Evolutionary conservation across 305 asterid species (phyloP).

Genomic region (Fraxinus latifolia): DNA sequence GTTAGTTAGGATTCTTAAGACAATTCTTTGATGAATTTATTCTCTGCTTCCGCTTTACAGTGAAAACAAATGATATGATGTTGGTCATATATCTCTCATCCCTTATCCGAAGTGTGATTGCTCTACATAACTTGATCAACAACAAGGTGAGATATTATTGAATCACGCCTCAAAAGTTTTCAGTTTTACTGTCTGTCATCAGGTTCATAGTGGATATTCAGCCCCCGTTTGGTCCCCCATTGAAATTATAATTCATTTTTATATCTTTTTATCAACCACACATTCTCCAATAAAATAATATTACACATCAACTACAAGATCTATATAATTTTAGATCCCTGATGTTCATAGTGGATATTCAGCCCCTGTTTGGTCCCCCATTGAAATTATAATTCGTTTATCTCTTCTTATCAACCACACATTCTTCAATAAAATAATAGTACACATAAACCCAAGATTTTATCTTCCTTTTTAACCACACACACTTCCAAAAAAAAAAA

Average conservation of each 20-base stretch:
- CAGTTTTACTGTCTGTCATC: background rate
- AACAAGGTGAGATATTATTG: slow-evolving; percentile 58
- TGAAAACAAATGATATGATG: slow-evolving; percentile 96
- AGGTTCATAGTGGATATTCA: background rate
- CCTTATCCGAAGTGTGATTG: slow-evolving; percentile 81
- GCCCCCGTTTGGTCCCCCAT: no score
- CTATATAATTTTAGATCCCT: background rate
- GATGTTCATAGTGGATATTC: background rate
- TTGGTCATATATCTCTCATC: slow-evolving; percentile 87
- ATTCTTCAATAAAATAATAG: no score
- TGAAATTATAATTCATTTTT: no score
- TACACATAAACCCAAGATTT: no score
- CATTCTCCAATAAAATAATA: no score
- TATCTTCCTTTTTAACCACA: no score
- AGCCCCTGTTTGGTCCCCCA: no score
- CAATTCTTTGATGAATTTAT: background rate
- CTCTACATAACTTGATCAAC: slow-evolving; percentile 89
- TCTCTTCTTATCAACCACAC: no score
- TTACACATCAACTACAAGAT: background rate
- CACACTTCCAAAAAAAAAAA: no score
- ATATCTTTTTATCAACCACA: no score
- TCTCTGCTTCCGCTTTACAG: slow-evolving; percentile 38
- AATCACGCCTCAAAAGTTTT: background rate
- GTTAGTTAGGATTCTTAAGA: background rate
- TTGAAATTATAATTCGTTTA: no score